Conservation (phyloP, 305 asterid genomes). For the Rubia occidens region DNA sequence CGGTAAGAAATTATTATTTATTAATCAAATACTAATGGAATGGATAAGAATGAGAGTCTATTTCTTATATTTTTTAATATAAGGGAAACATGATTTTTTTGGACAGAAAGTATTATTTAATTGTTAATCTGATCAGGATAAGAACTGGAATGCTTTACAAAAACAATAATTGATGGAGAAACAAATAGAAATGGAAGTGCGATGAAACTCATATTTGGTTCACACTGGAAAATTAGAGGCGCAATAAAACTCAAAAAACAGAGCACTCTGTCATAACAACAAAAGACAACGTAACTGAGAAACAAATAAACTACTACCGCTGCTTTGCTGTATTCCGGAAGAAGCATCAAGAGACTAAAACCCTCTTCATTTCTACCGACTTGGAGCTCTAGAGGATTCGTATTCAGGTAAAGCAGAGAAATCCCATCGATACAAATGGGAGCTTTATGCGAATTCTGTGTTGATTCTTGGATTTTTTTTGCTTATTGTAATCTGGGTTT, state of each 20-base stretch:
- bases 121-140: background rate
- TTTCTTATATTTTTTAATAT: too few species aligned
- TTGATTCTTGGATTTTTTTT: background rate
- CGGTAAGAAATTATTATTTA: too few species aligned
- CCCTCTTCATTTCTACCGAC: background rate
- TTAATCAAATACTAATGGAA: too few species aligned
- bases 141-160: background rate
- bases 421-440: background rate
- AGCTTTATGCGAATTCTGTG: background rate
- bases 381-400: background rate
- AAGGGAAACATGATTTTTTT: background rate
- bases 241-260: slow-evolving; percentile 8
- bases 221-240: slow-evolving; percentile 10
- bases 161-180: background rate
- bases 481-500: slow-evolving; percentile 1
- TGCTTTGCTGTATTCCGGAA: background rate
- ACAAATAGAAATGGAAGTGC: background rate
- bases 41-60: too few species aligned
- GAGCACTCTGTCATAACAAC: slow-evolving; percentile 2
- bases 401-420: slow-evolving; percentile 8
- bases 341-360: background rate
- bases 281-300: slow-evolving; percentile 7
- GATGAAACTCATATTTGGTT: slow-evolving; percentile 5
- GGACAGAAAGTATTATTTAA: background rate
- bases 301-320: background rate